Evolutionary conservation across 306 rosid genomes (phyloP), one percentile per base, ranked within the genome.

Genomic region (Pyrus communis): DNA sequence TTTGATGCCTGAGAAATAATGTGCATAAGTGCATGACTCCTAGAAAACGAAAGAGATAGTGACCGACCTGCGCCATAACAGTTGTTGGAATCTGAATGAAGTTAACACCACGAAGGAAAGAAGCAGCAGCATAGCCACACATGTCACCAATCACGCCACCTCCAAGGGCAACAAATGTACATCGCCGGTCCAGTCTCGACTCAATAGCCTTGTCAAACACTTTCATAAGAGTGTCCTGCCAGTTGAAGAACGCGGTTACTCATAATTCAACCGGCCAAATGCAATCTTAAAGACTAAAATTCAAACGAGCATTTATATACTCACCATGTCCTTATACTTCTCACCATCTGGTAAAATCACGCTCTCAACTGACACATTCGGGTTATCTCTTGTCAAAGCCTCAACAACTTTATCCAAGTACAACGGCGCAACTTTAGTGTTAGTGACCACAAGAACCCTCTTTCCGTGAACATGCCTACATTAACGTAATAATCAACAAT

Each of bases 61-160:
- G 30, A 33, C 77, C 80, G 23, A 95, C 99, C 95, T 96, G 97
- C 12, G 98, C 91, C 99, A 92, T 91, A 71, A 96, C 96, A 61
- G 97, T 96, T 6, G 99, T 92, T 33, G 96, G 98, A 85, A 96
- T 96, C 88, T 92, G 98, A 85, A 96, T 95, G 82, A 92, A 92
- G 82, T 92, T 89, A 82, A 92, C 97, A 66, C 99, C 99, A 4
- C 97, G 91, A 17, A 96, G 90, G 85, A 84, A 96, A 35, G 93
- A 12, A 63, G 98, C 86, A 18, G 99, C 99, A 73, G 96, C 98
- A 84, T 60, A 96, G 79, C 97, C 99, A 86, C 99, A 89, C 96
- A 96, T 88, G 79, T 96, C 99, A 2, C 98, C 99, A 57, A 92
- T 86, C 65, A 96, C 99, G 70, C 99, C 97, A 27, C 98, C 99